Base-by-base conservation (phyloP, 1,284 basidiomycete species). In the Bothia castanella region DNA sequence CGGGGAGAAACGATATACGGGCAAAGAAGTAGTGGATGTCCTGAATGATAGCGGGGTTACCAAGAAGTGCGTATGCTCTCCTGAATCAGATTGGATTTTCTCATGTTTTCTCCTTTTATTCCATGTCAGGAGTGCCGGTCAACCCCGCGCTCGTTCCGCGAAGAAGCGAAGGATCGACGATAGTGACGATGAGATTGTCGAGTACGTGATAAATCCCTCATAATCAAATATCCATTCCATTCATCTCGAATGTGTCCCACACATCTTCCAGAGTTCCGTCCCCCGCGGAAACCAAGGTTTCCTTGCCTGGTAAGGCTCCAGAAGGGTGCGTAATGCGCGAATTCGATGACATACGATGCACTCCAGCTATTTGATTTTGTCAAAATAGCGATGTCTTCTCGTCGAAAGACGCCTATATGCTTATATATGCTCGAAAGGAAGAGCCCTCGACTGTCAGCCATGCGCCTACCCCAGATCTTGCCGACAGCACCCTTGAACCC, bases 361-460 rank as follows among this genome's bases (percentile, higher is more conserved):
- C 57, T 62, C n/a, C 41, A 64, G 19, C 23, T 36, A 58, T 64
- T 63, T 66, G 52, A 57, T 53, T 60, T 60, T 52, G 41, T 49
- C 45, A 19, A 47, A 55, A 54, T 52, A 70, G 67, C 52, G 68
- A 70, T 31, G 49, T 67, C 38, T 67, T 83, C 52, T 74, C 78
- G 1, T 93, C 91, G 1, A 87, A 80, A 66, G 90, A 94, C 58
- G 91, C 90, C 21, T 96, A 97, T 69, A 94, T 96, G 92, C 77
- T 96, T 34, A 85, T 97, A 45, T 97, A 96, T 69, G 78, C 80
- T 36, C 79, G 80, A 10, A 74, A 68, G 58, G 61, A 67, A 41
- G 55, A 54, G 37, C 49, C 46, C 34, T 14, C 53, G 45, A 47
- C 46, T 25, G 42, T 44, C 46, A 21, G 25, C 58, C 57, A 66